Conservation (phyloP, 352 stramenopile genomes). For the Phytopythium aichiense region DNA sequence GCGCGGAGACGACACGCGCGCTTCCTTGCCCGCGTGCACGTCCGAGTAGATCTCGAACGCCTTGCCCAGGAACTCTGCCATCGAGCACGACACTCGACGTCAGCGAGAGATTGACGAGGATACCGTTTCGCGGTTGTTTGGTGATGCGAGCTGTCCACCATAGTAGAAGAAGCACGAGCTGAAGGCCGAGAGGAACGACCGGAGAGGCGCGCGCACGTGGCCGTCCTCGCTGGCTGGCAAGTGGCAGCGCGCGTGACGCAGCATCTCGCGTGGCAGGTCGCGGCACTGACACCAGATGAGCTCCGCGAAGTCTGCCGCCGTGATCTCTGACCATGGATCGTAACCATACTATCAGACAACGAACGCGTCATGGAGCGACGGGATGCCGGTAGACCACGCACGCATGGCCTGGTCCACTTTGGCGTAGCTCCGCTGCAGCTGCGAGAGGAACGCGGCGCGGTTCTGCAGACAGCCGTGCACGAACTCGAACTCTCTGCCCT, state of each 20-base stretch:
- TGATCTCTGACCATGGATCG: conserved; percentile 25
- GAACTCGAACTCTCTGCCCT: conserved; percentile 40
- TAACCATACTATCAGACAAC: neutral
- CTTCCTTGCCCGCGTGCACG: conserved; percentile 22
- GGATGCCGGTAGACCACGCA: conserved; percentile 8
- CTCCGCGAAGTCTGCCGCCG: conserved; percentile 52
- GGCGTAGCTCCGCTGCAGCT: conserved; percentile 34
- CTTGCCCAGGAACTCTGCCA: conserved; percentile 46
- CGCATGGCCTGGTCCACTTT: conserved; percentile 36
- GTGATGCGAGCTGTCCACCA: conserved; percentile 12
- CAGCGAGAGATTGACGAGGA: neutral
- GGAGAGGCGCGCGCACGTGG: conserved; percentile 18
- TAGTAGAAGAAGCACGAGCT: conserved; percentile 48
- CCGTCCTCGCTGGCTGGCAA: conserved; percentile 30
- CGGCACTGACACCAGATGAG: conserved; percentile 53
- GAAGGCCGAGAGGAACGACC: conserved; percentile 33
- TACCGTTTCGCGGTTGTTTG: no score
- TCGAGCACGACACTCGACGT: neutral
- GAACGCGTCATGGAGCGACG: neutral
- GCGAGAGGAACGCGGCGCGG: conserved; percentile 35
- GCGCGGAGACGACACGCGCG: conserved; percentile 16
- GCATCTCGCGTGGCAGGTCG: conserved; percentile 35
- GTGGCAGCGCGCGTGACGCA: conserved; percentile 40
- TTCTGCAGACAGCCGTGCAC: conserved; percentile 54
- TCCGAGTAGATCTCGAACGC: conserved; percentile 48